These are phyloP conservation scores for Bipolaris oryzae DNA, from an alignment of 2,329 filamentous ascomycete genomes.

Conservation along the genomic window DNA sequence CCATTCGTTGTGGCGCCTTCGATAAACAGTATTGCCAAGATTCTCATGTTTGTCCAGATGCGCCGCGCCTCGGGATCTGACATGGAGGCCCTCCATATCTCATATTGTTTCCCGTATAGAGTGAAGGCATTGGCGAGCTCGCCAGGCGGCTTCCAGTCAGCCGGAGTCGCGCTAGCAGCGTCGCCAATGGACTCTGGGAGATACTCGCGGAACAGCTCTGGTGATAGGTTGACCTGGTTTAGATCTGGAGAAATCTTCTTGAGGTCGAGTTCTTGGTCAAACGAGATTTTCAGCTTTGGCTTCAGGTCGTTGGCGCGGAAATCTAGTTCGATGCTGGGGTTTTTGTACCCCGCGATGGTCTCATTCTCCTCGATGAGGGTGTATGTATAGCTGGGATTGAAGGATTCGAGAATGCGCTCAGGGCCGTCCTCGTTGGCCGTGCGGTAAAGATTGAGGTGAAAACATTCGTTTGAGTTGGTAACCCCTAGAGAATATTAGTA, in stretches of 20 bases:
- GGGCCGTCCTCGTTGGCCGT: conserved; percentile 25
- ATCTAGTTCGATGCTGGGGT: conserved; percentile 75
- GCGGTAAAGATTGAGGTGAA: conserved; percentile 48
- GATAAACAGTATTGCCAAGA: conserved; percentile 85
- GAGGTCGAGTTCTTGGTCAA: conserved; percentile 76
- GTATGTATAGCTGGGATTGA: conserved; percentile 88
- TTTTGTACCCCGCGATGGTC: conserved; percentile 86
- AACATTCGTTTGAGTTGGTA: conserved; percentile 45
- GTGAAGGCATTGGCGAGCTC: conserved; percentile 69
- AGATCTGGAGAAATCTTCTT: conserved; percentile 62
- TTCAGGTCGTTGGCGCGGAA: conserved; percentile 76
- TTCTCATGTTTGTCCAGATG: conserved; percentile 79
- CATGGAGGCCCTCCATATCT: conserved; percentile 83
- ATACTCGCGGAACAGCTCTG: conserved; percentile 55
- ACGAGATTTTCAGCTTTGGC: conserved; percentile 74
- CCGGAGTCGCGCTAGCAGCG: conserved; percentile 26
- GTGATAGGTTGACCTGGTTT: conserved; percentile 73
- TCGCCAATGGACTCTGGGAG: conserved; percentile 54
- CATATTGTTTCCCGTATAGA: conserved; percentile 68
- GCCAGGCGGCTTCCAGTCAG: conserved; percentile 74
- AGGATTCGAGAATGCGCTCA: conserved; percentile 61
- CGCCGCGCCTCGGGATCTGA: conserved; percentile 71
- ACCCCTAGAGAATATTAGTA: conserved; percentile 33
- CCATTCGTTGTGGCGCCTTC: conserved; percentile 85
- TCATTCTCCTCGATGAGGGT: conserved; percentile 93